A percentile compares a stretch with the other conserved stretches of the same genome.
Conservation (phyloP, 2,329 filamentous ascomycete genomes). For the Teratosphaeria epicoccoides region DNA sequence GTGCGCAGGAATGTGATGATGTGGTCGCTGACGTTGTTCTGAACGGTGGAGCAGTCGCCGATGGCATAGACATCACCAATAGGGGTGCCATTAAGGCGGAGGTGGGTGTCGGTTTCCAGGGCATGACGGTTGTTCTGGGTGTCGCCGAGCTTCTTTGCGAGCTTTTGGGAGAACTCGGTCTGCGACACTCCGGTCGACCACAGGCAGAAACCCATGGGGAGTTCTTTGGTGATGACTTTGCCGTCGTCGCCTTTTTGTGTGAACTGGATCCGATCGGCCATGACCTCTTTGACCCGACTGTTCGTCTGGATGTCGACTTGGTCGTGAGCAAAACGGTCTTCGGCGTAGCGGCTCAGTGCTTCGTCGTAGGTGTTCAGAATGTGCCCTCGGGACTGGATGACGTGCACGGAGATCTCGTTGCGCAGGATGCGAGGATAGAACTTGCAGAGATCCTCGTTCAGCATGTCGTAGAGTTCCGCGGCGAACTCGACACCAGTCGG, state of each 20-base stretch:
- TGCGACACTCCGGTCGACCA: constrained; percentile 96
- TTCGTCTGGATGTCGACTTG: constrained; percentile 88
- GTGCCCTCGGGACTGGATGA: constrained; percentile 88
- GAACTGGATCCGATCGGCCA: constrained; percentile 74
- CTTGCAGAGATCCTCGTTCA: constrained; percentile 82
- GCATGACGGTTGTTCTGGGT: constrained; percentile 81
- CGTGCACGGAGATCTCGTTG: constrained; percentile 94
- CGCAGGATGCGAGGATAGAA: constrained; percentile 83
- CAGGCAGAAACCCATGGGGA: constrained; percentile 90
- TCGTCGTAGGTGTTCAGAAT: constrained; percentile 99
- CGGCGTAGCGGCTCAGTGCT: constrained; percentile 81
- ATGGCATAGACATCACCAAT: constrained; percentile 93
- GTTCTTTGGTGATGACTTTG: constrained; percentile 71
- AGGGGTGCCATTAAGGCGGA: constrained; percentile 78
- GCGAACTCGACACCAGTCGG: constrained; percentile 97
- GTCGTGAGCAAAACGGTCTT: constrained; percentile 82
- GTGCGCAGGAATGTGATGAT: constrained; percentile 82
- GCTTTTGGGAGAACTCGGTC: constrained; percentile 63
- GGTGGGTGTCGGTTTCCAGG: constrained; percentile 86
- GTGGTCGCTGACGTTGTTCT: constrained; percentile 92
- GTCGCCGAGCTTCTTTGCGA: constrained; percentile 62
- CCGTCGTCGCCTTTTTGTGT: constrained; percentile 69
- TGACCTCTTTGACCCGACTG: constrained; percentile 82
- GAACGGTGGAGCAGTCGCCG: constrained; percentile 90
- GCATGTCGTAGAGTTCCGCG: constrained; percentile 86